Conservation (phyloP, 352 stramenopile genomes). For the Phytophthora tentaculata region DNA sequence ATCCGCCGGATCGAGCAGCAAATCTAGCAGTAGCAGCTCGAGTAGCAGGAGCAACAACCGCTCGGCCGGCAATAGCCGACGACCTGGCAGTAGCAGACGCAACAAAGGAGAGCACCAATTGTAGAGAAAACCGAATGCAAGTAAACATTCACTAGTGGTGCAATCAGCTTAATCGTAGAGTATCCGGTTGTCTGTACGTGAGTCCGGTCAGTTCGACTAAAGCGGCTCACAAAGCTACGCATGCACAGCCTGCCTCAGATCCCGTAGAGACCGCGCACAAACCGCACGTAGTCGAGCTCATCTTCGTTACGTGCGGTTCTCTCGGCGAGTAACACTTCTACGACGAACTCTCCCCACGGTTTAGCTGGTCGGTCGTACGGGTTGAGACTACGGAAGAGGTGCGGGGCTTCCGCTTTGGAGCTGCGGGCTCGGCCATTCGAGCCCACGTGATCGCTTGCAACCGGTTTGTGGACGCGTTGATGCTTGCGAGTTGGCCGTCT, state of each 20-base stretch:
- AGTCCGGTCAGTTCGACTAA: constrained; percentile 22
- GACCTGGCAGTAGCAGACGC: constrained; percentile 39
- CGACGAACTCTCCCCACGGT: constrained; percentile 35
- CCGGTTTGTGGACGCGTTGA: constrained; percentile 12
- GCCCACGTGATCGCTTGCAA: not conserved
- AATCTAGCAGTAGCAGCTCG: constrained; percentile 36
- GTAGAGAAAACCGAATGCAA: constrained; percentile 20
- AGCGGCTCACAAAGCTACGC: constrained; percentile 12
- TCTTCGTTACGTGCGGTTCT: constrained; percentile 36
- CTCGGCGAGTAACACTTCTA: constrained; percentile 35
- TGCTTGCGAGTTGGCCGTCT: constrained; percentile 14
- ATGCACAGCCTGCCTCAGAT: constrained; percentile 23
- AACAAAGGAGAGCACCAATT: constrained; percentile 35
- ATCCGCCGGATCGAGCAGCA: constrained; percentile 30
- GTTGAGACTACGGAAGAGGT: constrained; percentile 10
- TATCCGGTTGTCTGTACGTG: constrained; percentile 18
- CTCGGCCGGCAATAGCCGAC: constrained; percentile 30
- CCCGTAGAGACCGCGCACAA: constrained; percentile 36
- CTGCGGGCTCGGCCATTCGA: not conserved
- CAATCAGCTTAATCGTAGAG: constrained; percentile 14
- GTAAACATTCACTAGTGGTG: constrained; percentile 24
- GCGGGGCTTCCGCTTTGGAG: not conserved
- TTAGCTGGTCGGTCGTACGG: constrained; percentile 25
- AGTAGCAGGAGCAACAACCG: constrained; percentile 38
- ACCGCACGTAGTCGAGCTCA: constrained; percentile 41